A percentile compares a stretch with the other conserved stretches of the same genome.
These are phyloP conservation scores for Didymella pomorum DNA, from an alignment of 2,329 filamentous ascomycete genomes.

Conservation along the genomic window DNA sequence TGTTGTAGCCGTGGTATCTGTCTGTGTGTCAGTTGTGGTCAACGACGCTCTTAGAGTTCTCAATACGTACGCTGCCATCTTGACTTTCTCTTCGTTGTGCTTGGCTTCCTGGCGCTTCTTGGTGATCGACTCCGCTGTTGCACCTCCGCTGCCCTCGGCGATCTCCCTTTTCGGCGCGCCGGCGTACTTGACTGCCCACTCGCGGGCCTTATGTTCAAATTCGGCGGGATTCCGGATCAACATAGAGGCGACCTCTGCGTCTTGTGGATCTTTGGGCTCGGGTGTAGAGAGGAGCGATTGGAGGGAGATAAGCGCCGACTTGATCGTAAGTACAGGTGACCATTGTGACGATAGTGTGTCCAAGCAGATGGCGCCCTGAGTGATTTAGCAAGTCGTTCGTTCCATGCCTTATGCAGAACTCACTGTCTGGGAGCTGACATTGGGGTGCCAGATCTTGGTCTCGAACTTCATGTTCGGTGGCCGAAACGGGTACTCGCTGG, in stretches of 20 bases:
- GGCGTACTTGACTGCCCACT: slow-evolving; percentile 89
- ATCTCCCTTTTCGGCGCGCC: slow-evolving; percentile 71
- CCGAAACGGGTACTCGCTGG: slow-evolving; percentile 89
- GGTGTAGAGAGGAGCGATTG: slow-evolving; percentile 92
- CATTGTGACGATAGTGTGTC: slow-evolving; percentile 89
- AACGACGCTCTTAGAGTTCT: background rate
- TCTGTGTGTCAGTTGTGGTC: slow-evolving; percentile 38
- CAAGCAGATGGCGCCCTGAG: slow-evolving; percentile 91
- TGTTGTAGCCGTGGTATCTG: slow-evolving; percentile 89
- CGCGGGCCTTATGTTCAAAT: slow-evolving; percentile 82
- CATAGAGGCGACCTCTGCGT: slow-evolving; percentile 94
- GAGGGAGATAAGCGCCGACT: slow-evolving; percentile 90
- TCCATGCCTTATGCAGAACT: slow-evolving; percentile 44
- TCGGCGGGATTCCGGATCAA: slow-evolving; percentile 78
- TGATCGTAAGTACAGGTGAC: slow-evolving; percentile 96
- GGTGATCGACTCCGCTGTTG: slow-evolving; percentile 62
- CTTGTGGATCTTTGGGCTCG: slow-evolving; percentile 95
- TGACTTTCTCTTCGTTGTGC: slow-evolving; percentile 66
- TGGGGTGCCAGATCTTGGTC: slow-evolving; percentile 97
- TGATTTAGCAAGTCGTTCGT: slow-evolving; percentile 32
- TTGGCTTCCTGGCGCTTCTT: slow-evolving; percentile 63
- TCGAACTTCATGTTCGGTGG: slow-evolving; percentile 90
- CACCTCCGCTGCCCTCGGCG: slow-evolving; percentile 62
- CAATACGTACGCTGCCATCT: slow-evolving; percentile 61
- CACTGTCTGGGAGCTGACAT: slow-evolving; percentile 93